phyloP scores from a whole-genome alignment of 2,329 filamentous ascomycete genomes.

The Trichoderma semiorbis region DNA sequence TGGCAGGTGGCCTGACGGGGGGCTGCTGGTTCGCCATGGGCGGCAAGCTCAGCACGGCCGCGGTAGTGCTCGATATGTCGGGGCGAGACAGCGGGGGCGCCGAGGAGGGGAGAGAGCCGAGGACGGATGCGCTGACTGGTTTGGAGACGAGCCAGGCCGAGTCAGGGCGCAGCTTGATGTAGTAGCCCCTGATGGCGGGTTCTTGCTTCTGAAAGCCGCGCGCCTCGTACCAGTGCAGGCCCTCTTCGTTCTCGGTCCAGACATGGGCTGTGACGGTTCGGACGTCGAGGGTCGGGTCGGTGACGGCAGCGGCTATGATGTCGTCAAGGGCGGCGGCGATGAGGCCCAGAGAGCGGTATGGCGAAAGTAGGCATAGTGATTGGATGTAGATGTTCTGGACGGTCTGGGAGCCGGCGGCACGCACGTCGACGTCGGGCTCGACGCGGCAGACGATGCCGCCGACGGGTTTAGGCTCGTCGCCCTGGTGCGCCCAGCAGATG shows the following conservation, averaged over 20 bases:
- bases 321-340: constrained; percentile 55
- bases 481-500: constrained; percentile 53
- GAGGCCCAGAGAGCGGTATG: constrained; percentile 59
- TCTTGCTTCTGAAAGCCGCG: constrained; percentile 53
- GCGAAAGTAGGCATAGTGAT: constrained; percentile 59
- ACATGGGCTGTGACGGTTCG: constrained; percentile 59
- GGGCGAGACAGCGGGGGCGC: constrained; percentile 18
- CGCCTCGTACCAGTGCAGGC: constrained; percentile 58
- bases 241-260: constrained; percentile 64
- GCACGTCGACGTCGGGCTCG: constrained; percentile 39
- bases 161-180: constrained; percentile 58
- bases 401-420: constrained; percentile 8
- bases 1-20: constrained; percentile 24
- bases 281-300: constrained; percentile 38
- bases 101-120: constrained; percentile 24
- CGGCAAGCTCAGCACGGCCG: constrained; percentile 33
- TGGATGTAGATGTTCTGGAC: constrained; percentile 57
- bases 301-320: constrained; percentile 40
- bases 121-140: constrained; percentile 34
- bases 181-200: constrained; percentile 54
- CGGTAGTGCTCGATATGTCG: constrained; percentile 28
- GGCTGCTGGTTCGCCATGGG: constrained; percentile 22
- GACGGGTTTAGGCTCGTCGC: constrained; percentile 47
- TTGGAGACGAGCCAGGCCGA: constrained; percentile 59
- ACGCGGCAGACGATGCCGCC: constrained; percentile 62